These are phyloP conservation scores for Aspergillus homomorphus DNA, from an alignment of 495 filamentous ascomycete genomes.

Conservation along the genomic window DNA sequence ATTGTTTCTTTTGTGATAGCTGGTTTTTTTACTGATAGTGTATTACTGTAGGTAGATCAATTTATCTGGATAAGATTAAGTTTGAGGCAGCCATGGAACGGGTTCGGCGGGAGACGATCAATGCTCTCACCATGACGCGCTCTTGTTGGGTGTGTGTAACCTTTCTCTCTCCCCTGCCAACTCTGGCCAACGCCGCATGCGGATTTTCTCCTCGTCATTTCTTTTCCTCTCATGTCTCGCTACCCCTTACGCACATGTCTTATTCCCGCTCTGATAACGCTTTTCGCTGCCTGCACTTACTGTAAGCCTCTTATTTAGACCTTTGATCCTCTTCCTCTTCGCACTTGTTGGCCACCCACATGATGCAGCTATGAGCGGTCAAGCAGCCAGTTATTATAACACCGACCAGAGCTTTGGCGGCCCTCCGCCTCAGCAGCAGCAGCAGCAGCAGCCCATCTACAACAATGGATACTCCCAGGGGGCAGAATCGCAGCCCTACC, in stretches of 20 bases:
- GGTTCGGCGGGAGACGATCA: not conserved
- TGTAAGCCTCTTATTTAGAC: too few species aligned
- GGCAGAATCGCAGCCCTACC: not conserved
- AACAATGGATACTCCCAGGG: slow-evolving; percentile 13
- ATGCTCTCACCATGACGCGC: not conserved
- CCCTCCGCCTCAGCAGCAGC: slow-evolving; percentile 19
- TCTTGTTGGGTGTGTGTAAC: not conserved
- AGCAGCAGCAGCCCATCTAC: slow-evolving; percentile 8
- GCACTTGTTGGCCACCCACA: too few species aligned
- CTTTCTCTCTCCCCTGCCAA: not conserved
- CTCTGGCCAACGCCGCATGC: too few species aligned
- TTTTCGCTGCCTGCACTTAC: too few species aligned
- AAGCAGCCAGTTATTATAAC: slow-evolving; percentile 44
- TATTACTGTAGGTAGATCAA: too few species aligned
- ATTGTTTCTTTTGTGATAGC: not conserved
- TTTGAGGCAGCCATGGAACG: not conserved
- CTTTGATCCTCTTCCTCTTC: too few species aligned
- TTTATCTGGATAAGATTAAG: not conserved
- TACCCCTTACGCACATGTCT: not conserved
- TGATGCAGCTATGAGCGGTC: slow-evolving; percentile 38
- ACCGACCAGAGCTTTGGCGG: slow-evolving; percentile 26
- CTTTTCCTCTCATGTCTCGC: not conserved
- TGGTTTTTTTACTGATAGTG: too few species aligned
- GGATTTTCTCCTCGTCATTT: not conserved
- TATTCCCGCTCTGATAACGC: slow-evolving; percentile 7